Conservation (phyloP, 352 stramenopile genomes). For the Thraustotheca clavata region DNA sequence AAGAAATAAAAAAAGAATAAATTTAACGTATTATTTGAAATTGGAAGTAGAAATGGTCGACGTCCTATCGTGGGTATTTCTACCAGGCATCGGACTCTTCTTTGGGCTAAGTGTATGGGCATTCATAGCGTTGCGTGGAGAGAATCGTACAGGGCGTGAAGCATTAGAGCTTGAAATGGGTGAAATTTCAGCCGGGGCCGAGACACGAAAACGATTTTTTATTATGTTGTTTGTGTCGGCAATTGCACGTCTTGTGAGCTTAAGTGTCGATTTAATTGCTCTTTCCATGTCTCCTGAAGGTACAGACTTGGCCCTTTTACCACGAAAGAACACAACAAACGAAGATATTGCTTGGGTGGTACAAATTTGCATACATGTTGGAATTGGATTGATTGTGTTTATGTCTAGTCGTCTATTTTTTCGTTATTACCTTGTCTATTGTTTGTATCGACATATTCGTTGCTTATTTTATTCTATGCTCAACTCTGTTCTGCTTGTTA, state of each 20-base stretch:
- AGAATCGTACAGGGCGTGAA: background rate
- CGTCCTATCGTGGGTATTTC: conserved; percentile 7
- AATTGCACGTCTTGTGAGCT: conserved; percentile 35
- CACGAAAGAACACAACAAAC: conserved; percentile 16
- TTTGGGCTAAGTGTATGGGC: conserved; percentile 12
- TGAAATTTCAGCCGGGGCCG: conserved; percentile 45
- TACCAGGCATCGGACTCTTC: conserved; percentile 18
- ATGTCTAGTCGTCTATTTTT: conserved; percentile 33
- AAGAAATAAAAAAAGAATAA: no score
- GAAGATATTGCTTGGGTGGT: conserved; percentile 33
- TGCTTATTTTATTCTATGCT: conserved; percentile 78
- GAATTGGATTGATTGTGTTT: conserved; percentile 11
- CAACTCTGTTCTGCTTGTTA: conserved; percentile 80
- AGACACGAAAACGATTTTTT: conserved; percentile 73
- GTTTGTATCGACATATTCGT: conserved; percentile 78
- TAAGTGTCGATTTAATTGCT: conserved; percentile 13
- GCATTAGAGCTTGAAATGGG: conserved; percentile 25
- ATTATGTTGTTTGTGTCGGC: conserved; percentile 62
- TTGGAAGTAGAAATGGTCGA: no score
- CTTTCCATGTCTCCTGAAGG: conserved; percentile 22
- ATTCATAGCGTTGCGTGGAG: conserved; percentile 1
- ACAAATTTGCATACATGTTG: conserved; percentile 38
- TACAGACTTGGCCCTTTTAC: conserved; percentile 48
- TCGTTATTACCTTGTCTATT: conserved; percentile 70
- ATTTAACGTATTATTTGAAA: no score